Evolutionary conservation across 2,329 filamentous ascomycete species (phyloP).

Genomic region (Calonectria honghensis): DNA sequence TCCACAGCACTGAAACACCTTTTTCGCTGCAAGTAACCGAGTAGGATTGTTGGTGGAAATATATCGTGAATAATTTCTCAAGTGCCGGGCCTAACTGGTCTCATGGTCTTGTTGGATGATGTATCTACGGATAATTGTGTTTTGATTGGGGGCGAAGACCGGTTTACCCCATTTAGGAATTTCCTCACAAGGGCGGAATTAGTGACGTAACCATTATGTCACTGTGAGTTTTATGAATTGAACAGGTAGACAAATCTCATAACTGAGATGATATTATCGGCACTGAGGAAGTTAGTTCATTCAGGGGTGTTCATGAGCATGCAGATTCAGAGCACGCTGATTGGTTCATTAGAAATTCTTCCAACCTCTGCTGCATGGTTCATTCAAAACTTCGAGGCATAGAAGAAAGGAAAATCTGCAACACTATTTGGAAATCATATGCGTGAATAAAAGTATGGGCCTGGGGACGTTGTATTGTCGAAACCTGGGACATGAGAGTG

Average conservation of each 20-base stretch:
- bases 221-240: background rate
- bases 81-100: too few relatives aligned
- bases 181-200: background rate
- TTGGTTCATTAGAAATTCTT: background rate
- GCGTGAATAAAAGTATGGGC: background rate
- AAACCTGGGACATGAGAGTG: background rate
- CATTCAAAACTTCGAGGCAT: background rate
- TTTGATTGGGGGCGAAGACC: background rate
- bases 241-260: background rate
- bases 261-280: background rate
- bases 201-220: background rate
- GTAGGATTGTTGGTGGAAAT: background rate
- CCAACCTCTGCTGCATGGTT: background rate
- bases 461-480: background rate
- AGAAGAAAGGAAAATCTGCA: background rate
- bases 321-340: background rate
- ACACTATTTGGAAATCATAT: background rate
- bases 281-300: background rate
- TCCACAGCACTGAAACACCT: constrained; percentile 18
- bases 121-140: background rate
- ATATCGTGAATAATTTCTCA: background rate
- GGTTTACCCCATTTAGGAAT: background rate
- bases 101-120: background rate
- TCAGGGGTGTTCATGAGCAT: background rate
- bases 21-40: background rate